Percentiles rank a stretch among this genome's conserved stretches.
phyloP scores from a whole-genome alignment of 2,329 filamentous ascomycete species.

The Emericellopsis cladophorae region DNA sequence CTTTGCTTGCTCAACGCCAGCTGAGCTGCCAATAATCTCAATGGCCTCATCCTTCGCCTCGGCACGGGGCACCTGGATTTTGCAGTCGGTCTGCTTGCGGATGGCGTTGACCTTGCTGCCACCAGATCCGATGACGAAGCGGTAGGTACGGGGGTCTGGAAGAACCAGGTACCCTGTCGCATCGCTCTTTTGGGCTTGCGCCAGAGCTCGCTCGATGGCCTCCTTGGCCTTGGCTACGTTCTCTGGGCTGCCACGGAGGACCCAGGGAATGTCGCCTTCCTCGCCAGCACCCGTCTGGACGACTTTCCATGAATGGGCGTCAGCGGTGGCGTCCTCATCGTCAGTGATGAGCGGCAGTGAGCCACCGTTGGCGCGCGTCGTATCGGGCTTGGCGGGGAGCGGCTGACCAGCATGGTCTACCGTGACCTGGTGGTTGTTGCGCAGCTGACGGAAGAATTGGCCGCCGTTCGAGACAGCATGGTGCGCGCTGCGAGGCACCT shows the following conservation, averaged over 20 bases:
- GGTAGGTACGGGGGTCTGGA: conserved; percentile 79
- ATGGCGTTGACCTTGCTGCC: conserved; percentile 90
- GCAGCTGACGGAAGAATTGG: conserved; percentile 82
- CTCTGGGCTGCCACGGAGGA: conserved; percentile 67
- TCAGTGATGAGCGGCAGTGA: conserved; percentile 88
- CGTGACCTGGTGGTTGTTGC: conserved; percentile 75
- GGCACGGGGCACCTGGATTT: conserved; percentile 83
- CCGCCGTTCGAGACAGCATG: conserved; percentile 80
- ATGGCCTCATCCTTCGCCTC: conserved; percentile 71
- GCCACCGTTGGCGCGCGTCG: conserved; percentile 43
- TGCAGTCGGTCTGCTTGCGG: conserved; percentile 82
- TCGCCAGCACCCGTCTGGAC: conserved; percentile 51
- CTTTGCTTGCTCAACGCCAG: conserved; percentile 76
- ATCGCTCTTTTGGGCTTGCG: conserved; percentile 55
- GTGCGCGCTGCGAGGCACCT: conserved; percentile 72
- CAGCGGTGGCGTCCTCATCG: conserved; percentile 50
- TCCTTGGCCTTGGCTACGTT: conserved; percentile 72
- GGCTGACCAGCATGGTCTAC: conserved; percentile 81
- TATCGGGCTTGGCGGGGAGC: conserved; percentile 56
- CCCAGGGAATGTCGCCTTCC: conserved; percentile 74
- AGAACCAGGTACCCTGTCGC: conserved; percentile 80
- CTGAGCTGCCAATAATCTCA: conserved; percentile 68
- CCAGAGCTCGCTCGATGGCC: conserved; percentile 58
- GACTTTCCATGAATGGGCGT: conserved; percentile 73
- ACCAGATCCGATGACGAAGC: conserved; percentile 78